Conservation (phyloP, 2,329 filamentous ascomycete genomes). For the Aspergillus novoparasiticus region DNA sequence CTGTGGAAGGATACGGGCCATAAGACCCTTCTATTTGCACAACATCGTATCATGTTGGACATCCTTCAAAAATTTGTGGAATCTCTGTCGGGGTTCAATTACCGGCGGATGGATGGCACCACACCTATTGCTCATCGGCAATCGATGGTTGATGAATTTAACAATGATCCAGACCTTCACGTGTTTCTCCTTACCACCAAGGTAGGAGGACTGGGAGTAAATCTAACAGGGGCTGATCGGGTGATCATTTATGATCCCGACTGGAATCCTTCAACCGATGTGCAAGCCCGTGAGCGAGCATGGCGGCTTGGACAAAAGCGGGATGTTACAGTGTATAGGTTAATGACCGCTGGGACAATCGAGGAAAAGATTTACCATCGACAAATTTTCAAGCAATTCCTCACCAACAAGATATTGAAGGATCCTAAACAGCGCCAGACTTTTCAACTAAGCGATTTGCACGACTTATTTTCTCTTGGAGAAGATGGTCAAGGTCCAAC, state of each 20-base stretch:
- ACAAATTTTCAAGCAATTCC: slow-evolving; percentile 97
- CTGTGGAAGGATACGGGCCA: slow-evolving; percentile 92
- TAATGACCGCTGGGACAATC: slow-evolving; percentile 98
- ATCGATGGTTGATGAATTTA: slow-evolving; percentile 88
- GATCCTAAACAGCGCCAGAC: slow-evolving; percentile 92
- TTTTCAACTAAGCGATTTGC: slow-evolving; percentile 85
- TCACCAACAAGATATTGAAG: slow-evolving; percentile 93
- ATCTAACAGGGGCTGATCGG: slow-evolving; percentile 89
- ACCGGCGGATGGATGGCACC: slow-evolving; percentile 88
- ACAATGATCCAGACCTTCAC: slow-evolving; percentile 74
- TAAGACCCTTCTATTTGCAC: slow-evolving; percentile 90
- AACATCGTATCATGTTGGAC: slow-evolving; percentile 92
- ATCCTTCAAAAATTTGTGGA: slow-evolving; percentile 83
- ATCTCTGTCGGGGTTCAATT: slow-evolving; percentile 69
- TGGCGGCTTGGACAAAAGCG: slow-evolving; percentile 95
- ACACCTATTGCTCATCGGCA: slow-evolving; percentile 90
- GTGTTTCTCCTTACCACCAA: slow-evolving; percentile 95
- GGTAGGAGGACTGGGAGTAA: slow-evolving; percentile 90
- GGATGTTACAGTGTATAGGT: slow-evolving; percentile 91
- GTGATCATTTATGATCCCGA: slow-evolving; percentile 99
- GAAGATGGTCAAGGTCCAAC: slow-evolving; percentile 69
- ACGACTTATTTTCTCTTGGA: slow-evolving; percentile 85
- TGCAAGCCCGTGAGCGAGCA: slow-evolving; percentile 91
- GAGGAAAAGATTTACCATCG: slow-evolving; percentile 99
- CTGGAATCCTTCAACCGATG: slow-evolving; percentile 96